These are phyloP conservation scores for Chenopodium formosanum DNA, from an alignment of 148 eudicot species.

Conservation along the genomic window DNA sequence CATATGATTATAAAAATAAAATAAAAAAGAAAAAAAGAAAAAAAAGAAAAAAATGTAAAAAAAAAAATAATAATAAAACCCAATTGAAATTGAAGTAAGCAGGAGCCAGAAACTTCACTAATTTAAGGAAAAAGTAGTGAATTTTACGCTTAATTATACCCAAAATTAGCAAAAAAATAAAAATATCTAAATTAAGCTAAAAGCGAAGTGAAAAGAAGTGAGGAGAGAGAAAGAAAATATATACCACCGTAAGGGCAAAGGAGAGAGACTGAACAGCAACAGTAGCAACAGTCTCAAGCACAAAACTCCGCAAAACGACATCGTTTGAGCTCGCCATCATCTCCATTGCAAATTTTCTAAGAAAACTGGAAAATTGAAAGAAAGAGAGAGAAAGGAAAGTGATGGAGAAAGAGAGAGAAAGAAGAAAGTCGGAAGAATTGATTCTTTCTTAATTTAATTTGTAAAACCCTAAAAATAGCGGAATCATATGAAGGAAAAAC, in stretches of 20 bases:
- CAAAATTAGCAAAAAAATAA: neutral
- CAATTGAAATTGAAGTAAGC: neutral
- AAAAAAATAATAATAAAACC: neutral
- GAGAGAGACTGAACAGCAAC: constrained; percentile 29
- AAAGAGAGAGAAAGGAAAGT: constrained; percentile 10
- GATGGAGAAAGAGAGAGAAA: neutral
- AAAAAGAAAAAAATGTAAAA: neutral
- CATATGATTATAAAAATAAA: neutral
- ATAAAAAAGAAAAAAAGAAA: neutral
- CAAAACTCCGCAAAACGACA: constrained; percentile 22
- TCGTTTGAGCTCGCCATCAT: constrained; percentile 17
- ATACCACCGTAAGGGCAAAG: constrained; percentile 26
- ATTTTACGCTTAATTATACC: neutral
- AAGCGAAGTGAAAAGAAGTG: neutral
- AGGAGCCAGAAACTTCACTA: constrained; percentile 4
- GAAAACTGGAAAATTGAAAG: neutral
- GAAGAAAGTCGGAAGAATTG: constrained; percentile 8
- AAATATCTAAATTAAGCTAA: constrained; percentile 1
- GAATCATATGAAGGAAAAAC: constrained; percentile 26
- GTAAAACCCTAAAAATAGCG: constrained; percentile 28
- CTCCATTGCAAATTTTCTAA: constrained; percentile 19
- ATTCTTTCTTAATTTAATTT: constrained; percentile 6
- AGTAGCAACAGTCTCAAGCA: constrained; percentile 20
- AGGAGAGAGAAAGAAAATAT: neutral
- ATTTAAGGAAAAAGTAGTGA: neutral